These are phyloP conservation scores for Plasmodium ovale DNA, from an alignment of 169 alveolate species.

Conservation along the genomic window DNA sequence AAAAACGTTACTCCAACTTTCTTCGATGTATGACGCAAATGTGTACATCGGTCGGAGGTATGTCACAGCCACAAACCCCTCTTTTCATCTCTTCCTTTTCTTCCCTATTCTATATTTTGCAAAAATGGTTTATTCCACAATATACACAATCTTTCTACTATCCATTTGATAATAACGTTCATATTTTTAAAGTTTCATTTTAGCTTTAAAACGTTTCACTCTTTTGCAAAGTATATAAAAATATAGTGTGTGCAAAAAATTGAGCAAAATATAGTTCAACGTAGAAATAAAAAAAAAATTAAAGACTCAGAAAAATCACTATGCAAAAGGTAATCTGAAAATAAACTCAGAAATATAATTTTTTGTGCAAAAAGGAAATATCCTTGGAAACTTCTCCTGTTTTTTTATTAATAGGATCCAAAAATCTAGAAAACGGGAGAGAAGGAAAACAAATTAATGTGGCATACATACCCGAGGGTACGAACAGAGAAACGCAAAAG, in stretches of 20 bases:
- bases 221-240: no score
- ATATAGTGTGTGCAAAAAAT: no score
- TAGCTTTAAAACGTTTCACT: neutral
- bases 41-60: no score
- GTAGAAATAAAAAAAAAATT: neutral
- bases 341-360: slow-evolving; percentile 47
- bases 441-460: neutral
- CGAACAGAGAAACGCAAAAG: neutral
- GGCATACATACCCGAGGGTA: neutral
- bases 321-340: neutral
- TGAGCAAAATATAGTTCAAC: neutral
- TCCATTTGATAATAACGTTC: slow-evolving; percentile 11
- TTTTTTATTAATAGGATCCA: slow-evolving; percentile 69
- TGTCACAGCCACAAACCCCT: no score
- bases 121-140: neutral
- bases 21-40: no score
- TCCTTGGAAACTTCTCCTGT: slow-evolving; percentile 78
- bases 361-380: slow-evolving; percentile 74
- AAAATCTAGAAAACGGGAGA: slow-evolving; percentile 27
- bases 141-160: slow-evolving; percentile 1
- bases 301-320: slow-evolving; percentile 24
- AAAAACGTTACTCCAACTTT: no score
- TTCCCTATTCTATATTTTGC: no score
- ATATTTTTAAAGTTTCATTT: slow-evolving; percentile 9
- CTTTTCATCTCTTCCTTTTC: no score